A percentile compares a stretch with the other conserved stretches of the same genome.
Conservation (phyloP, 2,329 filamentous ascomycete species). For the Fusarium cyanostomum region DNA sequence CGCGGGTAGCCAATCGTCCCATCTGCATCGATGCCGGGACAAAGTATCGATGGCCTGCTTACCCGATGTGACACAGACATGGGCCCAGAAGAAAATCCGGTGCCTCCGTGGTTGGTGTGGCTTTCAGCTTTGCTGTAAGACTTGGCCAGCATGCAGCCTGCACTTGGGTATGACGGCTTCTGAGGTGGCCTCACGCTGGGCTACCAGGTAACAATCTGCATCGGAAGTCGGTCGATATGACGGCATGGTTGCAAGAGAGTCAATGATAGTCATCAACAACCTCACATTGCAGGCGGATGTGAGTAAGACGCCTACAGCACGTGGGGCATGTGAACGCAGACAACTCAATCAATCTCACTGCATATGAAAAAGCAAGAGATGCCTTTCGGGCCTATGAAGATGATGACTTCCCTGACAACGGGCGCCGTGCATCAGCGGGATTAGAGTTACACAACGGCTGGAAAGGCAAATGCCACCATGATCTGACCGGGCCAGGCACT, state of each 20-base stretch:
- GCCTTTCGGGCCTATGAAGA: not conserved
- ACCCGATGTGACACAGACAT: constrained; percentile 25
- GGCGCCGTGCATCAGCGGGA: not conserved
- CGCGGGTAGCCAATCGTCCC: not conserved
- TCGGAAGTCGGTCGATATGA: constrained; percentile 23
- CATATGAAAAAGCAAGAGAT: not conserved
- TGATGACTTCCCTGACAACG: not conserved
- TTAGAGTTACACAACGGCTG: not conserved
- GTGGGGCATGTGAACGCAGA: constrained; percentile 6
- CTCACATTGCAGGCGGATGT: not conserved
- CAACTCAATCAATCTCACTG: constrained; percentile 17
- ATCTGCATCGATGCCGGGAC: constrained; percentile 1
- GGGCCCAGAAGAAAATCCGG: not conserved
- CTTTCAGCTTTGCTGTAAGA: constrained; percentile 14
- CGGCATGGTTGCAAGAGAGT: constrained; percentile 6
- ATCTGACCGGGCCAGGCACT: not conserved
- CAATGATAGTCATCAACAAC: not conserved
- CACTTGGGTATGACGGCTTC: not conserved
- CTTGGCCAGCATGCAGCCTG: constrained; percentile 9
- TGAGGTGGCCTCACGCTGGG: not conserved
- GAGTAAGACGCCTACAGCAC: constrained; percentile 13
- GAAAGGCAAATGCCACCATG: constrained; percentile 1
- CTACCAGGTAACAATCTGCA: not conserved
- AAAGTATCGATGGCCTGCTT: constrained; percentile 14
- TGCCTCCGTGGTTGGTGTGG: constrained; percentile 8